Evolutionary conservation across 169 alveolate species (phyloP), one percentile per base, ranked within the genome.

Genomic region (Plasmodium inui): DNA sequence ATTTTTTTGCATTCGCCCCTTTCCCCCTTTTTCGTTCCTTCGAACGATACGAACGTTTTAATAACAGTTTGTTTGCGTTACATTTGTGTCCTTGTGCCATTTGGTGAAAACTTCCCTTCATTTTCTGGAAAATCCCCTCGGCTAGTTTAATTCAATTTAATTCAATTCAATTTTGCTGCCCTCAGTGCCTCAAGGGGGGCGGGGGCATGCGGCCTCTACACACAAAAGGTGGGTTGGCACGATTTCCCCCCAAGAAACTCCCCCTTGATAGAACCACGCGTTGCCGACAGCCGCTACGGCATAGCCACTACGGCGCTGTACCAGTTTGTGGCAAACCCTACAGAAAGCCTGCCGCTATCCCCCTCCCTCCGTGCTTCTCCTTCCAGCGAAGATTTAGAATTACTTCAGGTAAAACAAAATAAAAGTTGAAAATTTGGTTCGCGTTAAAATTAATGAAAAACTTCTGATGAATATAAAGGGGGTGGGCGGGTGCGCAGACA

Each of bases 361-460:
- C 3, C 50, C 55, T 3, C 71, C 37, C 86, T 39, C 50, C 37
- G 2, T 41, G 7, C 22, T 81, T 46, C 61, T 81, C 34, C 61
- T 44, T 26, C 37, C 41, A 67, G 67, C 41, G 71, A 76, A 76
- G 26, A 74, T 74, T 74, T 67, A 86, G 79, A 39, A 37, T 76
- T 26, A 53, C 80, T 73, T 86, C 86, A 67, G 79, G 61, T 86
- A 86, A 74, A 53, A 86, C 84, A 84, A 71, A 26, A 81, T 44
- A 81, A 30, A 5, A 34, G 44, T 73, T 84, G 32, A 81, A 30
- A 5, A 34, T 28, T 73, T 84, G 32, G 28, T 10, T 55, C 30
- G 26, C 34, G 61, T 82, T 82, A 83, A 71, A 17, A 83, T 83
- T 74, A 10, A 83, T 4, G 44, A 34, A 80, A 80, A 44, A 26